phyloP scores from a whole-genome alignment of 345 rosid genomes.

The Kernera saxatilis region DNA sequence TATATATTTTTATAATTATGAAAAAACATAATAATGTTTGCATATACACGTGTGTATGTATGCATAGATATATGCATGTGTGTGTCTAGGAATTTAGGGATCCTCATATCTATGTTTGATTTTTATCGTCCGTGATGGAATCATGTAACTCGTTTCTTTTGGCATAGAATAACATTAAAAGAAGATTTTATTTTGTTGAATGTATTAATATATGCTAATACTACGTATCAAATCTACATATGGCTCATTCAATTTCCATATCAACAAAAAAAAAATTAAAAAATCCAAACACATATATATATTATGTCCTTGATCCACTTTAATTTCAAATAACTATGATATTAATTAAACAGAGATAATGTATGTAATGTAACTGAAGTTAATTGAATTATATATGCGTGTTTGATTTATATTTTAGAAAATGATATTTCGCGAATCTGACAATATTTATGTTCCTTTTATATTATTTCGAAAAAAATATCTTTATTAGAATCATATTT shows the following conservation, averaged over 20 bases:
- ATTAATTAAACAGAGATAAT: not conserved
- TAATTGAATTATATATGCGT: not conserved
- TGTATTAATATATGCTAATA: not conserved
- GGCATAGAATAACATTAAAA: not conserved
- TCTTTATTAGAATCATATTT: not conserved
- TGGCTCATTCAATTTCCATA: not conserved
- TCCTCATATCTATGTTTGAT: not conserved
- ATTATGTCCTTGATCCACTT: not conserved
- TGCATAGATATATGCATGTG: not conserved
- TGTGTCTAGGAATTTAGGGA: not conserved
- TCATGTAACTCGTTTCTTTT: constrained; percentile 1
- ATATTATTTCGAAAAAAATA: not conserved
- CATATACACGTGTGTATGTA: constrained; percentile 1
- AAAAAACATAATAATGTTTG: not conserved
- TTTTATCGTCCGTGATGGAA: not conserved
- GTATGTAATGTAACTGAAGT: not conserved
- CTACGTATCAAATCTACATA: not conserved
- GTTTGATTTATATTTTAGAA: not conserved
- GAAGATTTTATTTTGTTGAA: not conserved
- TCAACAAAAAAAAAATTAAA: not conserved
- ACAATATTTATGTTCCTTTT: not conserved
- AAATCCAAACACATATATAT: not conserved
- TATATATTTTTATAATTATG: not conserved
- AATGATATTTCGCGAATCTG: not conserved
- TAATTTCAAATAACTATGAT: not conserved